A percentile compares a stretch with the other conserved stretches of the same genome.
Evolutionary conservation across 805 yeast species (phyloP).

Genomic region (Barnettozyma vustinii): DNA sequence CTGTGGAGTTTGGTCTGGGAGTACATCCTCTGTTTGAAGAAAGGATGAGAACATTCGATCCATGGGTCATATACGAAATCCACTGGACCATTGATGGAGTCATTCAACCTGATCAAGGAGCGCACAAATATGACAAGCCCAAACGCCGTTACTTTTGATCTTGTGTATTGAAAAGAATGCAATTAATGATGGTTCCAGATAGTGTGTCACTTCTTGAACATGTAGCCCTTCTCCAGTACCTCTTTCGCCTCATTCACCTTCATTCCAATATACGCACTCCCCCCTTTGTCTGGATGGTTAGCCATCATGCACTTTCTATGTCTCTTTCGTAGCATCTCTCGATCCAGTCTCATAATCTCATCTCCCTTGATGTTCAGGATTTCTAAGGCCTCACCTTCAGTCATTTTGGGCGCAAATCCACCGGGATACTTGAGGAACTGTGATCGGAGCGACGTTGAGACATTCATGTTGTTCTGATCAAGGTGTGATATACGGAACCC

Average conservation of each 20-base stretch:
- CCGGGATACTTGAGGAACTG: conserved; percentile 44
- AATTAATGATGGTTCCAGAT: not conserved
- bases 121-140: not conserved
- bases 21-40: not conserved
- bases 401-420: conserved; percentile 60
- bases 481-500: conserved; percentile 25
- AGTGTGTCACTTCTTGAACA: conserved; percentile 25
- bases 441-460: conserved; percentile 19
- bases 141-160: not conserved
- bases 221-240: conserved; percentile 59
- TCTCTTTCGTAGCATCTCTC: conserved; percentile 53
- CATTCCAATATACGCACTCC: conserved; percentile 74
- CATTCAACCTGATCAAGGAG: not conserved
- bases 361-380: conserved; percentile 54
- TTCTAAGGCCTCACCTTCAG: conserved; percentile 63
- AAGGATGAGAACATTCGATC: not conserved
- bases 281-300: conserved; percentile 89
- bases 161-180: not conserved
- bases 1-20: not conserved
- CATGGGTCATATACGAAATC: not conserved
- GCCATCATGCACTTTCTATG: conserved; percentile 74
- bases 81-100: not conserved
- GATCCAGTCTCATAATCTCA: conserved; percentile 45
- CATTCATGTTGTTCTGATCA: conserved; percentile 9
- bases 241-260: conserved; percentile 86